A percentile compares a stretch with the other conserved stretches of the same genome.
Conservation (phyloP, 192 early-diverging fungal species). For the Geranomyces variabilis region DNA sequence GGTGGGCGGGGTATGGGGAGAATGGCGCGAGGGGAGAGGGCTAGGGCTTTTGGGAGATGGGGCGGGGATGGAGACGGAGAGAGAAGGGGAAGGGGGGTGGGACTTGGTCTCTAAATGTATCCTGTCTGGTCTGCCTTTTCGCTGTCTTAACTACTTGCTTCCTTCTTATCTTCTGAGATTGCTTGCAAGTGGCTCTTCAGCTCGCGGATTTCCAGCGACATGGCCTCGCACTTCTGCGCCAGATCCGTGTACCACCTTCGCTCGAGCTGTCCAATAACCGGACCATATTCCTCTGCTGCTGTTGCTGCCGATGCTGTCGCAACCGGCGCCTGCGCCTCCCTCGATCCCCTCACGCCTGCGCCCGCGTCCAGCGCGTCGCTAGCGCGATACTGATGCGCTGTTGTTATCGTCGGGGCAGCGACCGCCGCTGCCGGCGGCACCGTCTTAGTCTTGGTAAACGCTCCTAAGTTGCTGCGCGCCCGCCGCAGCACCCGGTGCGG, state of each 20-base stretch:
- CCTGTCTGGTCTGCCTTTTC: too few species aligned
- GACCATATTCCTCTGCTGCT: conserved; percentile 11
- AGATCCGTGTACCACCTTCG: conserved; percentile 26
- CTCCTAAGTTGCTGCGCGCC: conserved; percentile 20
- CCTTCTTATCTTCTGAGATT: neutral
- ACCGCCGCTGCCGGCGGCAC: too few species aligned
- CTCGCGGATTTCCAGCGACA: conserved; percentile 20
- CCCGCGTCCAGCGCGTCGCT: too few species aligned
- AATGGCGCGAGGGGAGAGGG: too few species aligned
- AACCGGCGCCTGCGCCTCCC: neutral
- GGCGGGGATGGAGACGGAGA: too few species aligned
- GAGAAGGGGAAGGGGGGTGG: too few species aligned
- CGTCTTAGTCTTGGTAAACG: neutral
- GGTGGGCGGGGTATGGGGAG: too few species aligned
- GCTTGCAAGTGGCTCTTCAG: conserved; percentile 15
- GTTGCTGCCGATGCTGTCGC: neutral
- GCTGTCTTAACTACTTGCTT: neutral
- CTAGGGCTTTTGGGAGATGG: too few species aligned
- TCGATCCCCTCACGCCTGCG: too few species aligned
- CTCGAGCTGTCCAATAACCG: conserved; percentile 32
- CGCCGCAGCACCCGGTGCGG: conserved; percentile 15
- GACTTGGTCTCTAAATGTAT: too few species aligned
- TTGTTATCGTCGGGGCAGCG: too few species aligned
- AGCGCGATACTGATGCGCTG: too few species aligned
- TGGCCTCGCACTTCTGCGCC: conserved; percentile 25